Conservation (phyloP, 2,329 filamentous ascomycete species). For the Macrophomina tecta region DNA sequence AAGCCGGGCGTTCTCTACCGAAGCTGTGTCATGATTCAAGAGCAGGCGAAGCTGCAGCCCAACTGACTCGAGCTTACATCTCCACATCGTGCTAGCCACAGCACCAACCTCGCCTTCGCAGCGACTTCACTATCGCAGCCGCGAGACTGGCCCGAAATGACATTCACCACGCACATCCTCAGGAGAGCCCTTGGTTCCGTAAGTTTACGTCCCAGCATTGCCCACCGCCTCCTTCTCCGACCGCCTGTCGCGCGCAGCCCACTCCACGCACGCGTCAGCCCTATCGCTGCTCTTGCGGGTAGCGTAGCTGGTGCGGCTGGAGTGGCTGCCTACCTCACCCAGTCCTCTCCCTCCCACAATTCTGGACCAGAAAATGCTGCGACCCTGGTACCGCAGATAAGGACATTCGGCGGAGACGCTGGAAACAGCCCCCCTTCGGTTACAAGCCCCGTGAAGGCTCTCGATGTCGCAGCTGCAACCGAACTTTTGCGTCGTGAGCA, state of each 20-base stretch:
- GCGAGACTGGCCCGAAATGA: neutral
- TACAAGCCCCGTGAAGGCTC: slow-evolving; percentile 6
- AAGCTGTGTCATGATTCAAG: neutral
- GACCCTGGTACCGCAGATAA: slow-evolving; percentile 4
- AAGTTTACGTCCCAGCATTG: neutral
- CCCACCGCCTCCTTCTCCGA: neutral
- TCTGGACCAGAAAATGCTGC: neutral
- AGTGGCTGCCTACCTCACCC: neutral
- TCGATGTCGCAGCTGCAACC: slow-evolving; percentile 9
- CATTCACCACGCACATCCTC: neutral
- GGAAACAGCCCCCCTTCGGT: neutral
- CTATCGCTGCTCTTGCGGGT: neutral
- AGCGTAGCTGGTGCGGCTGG: neutral
- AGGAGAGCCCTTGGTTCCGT: neutral
- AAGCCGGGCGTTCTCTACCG: neutral
- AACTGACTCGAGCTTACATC: neutral
- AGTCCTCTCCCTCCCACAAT: neutral
- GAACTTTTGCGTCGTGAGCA: neutral
- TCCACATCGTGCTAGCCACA: neutral
- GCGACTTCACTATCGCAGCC: neutral
- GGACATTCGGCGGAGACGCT: neutral
- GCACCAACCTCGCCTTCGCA: neutral
- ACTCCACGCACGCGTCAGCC: slow-evolving; percentile 1
- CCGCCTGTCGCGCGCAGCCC: neutral
- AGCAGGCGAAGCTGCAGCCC: neutral